Evolutionary conservation across 768 basidiomycete genomes (phyloP), one percentile per base, ranked within the genome.

Genomic region (Boletus insuetus): DNA sequence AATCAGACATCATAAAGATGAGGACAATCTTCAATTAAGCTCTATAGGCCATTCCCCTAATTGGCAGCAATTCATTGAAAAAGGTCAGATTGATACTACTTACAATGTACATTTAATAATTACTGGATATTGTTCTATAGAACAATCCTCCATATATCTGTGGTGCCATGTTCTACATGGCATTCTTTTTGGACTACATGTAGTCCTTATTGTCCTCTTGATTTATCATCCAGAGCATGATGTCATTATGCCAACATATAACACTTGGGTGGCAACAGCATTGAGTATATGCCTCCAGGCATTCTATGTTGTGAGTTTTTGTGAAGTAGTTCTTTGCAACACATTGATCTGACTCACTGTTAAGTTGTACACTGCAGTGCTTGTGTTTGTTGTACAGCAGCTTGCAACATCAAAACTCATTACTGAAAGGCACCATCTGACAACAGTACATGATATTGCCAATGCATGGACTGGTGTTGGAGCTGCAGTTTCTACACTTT

Each of bases 391-490:
- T 2, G 60, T 56, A 16, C 67, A 69, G 20, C 53, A 55, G 17
- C 54, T 64, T 17, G 56, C 65, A 10, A 34, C 56, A 8, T 49
- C 40, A 14, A 34, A 22, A 2, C 34, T 55, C 0, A 29, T 64
- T 13, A 29, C 38, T 9, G 32, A 51, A 10, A 20, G 35, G 1
- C 57, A 64, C n/a, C 51, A 57, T 3, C 3, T 68, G 4, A 67
- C 67, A 34, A 43, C 48, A 26, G 45, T 62, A 0, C 64, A 67
- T 46, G 66, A 67, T 34, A 34, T 47, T 13, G 7, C 51, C 24
- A 35, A 45, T 5, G 65, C 68, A 14, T 68, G 67, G 67, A 49
- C 47, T 16, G 63, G 68, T 0, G 49, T 62, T 46, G 67, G 67
- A 11, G 53, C 60, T 49, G 67, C 67, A 7, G 0, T 62, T 16